A percentile compares a stretch with the other conserved stretches of the same genome.
phyloP scores from a whole-genome alignment of 805 yeast species.

The Hanseniaspora valbyensis region DNA sequence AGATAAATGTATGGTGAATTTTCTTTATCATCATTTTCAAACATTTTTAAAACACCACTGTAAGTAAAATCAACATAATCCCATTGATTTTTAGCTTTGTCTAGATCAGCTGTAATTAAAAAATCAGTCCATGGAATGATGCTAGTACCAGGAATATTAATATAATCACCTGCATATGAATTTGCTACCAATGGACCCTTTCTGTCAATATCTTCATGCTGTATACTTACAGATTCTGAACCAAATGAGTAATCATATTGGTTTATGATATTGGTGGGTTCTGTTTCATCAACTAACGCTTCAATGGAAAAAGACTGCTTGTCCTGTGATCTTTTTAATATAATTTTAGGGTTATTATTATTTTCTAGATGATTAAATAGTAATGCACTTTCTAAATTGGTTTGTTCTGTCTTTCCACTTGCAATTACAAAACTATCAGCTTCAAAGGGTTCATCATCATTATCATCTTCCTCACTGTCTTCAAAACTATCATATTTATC shows the following conservation, averaged over 20 bases:
- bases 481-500: constrained; percentile 17
- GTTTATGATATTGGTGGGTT: neutral
- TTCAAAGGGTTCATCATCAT: neutral
- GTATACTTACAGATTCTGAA: neutral
- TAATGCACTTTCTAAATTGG: no score
- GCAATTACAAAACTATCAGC: neutral
- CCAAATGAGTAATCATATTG: neutral
- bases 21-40: constrained; percentile 35
- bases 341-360: no score
- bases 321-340: no score
- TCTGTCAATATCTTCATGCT: neutral
- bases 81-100: constrained; percentile 53
- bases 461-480: constrained; percentile 23
- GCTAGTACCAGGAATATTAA: constrained; percentile 19
- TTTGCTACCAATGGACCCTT: neutral
- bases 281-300: neutral
- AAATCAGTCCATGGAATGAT: constrained; percentile 25
- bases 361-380: no score
- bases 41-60: constrained; percentile 40
- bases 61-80: constrained; percentile 53
- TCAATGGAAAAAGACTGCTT: neutral
- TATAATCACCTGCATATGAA: constrained; percentile 15
- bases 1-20: constrained; percentile 33
- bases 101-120: constrained; percentile 24
- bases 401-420: no score